Conservation (phyloP, 2,329 filamentous ascomycete species). For the Passalora sequoiae region DNA sequence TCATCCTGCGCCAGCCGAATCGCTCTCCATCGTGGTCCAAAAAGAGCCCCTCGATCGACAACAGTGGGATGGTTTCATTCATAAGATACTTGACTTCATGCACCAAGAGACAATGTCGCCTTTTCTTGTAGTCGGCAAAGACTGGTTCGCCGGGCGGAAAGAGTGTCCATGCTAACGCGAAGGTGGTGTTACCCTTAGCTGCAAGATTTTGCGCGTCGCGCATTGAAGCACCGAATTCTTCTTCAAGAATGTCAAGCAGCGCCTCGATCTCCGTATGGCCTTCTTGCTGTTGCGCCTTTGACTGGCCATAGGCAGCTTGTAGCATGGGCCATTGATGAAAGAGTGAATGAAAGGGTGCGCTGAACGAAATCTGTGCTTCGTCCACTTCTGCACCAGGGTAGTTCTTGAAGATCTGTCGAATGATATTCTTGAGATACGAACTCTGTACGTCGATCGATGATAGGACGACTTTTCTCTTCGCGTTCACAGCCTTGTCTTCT, state of each 20-base stretch:
- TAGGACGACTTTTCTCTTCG: conserved; percentile 7
- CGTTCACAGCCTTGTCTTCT: conserved; percentile 8
- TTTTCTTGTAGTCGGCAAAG: conserved; percentile 6
- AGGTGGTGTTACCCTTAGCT: conserved; percentile 17
- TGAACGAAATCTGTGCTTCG: conserved; percentile 13
- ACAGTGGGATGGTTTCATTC: conserved; percentile 7
- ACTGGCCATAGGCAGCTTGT: conserved; percentile 7
- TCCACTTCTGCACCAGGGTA: conserved; percentile 18
- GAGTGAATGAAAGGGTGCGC: conserved; percentile 15
- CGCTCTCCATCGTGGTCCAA: conserved; percentile 14
- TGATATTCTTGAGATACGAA: conserved; percentile 11
- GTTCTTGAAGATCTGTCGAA: conserved; percentile 9
- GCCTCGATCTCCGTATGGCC: conserved; percentile 9
- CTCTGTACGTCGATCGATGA: conserved; percentile 15
- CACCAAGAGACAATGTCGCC: conserved; percentile 13
- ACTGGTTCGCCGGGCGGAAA: conserved; percentile 15
- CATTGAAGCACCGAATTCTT: conserved; percentile 9
- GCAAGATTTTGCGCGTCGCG: conserved; percentile 10
- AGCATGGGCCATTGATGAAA: conserved; percentile 15
- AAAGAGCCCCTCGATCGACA: conserved; percentile 8
- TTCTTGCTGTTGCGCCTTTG: conserved; percentile 6
- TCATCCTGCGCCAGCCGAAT: conserved; percentile 13
- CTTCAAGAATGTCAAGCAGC: conserved; percentile 8
- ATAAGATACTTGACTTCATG: conserved; percentile 14
- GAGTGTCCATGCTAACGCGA: conserved; percentile 19